These are phyloP conservation scores for Tolypocladium ophioglossoides DNA, from an alignment of 2,329 filamentous ascomycete species.

Conservation along the genomic window DNA sequence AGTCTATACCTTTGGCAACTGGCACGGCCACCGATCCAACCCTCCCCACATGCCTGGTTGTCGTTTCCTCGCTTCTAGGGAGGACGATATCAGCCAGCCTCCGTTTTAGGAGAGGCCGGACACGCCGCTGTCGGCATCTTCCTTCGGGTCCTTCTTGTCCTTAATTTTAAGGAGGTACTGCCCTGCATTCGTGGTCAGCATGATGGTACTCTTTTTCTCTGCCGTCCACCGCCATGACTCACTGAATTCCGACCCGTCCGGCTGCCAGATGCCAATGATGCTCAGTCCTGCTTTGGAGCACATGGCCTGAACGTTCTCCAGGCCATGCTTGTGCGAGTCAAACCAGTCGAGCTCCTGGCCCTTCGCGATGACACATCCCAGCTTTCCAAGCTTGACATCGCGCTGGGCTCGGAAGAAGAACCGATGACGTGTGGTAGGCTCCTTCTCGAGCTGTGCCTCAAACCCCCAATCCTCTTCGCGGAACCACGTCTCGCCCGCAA, in stretches of 20 bases:
- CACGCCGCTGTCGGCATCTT: slow-evolving; percentile 27
- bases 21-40: neutral
- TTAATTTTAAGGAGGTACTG: slow-evolving; percentile 27
- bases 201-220: neutral
- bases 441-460: slow-evolving; percentile 22
- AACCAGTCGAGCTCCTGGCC: slow-evolving; percentile 31
- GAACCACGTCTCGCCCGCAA: slow-evolving; percentile 23
- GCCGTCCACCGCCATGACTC: slow-evolving; percentile 10
- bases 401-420: slow-evolving; percentile 27
- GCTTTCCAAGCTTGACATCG: slow-evolving; percentile 16
- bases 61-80: neutral
- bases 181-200: slow-evolving; percentile 16
- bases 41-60: neutral
- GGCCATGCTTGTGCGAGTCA: slow-evolving; percentile 30
- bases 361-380: slow-evolving; percentile 14
- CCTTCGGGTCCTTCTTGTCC: slow-evolving; percentile 15
- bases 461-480: slow-evolving; percentile 26
- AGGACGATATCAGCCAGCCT: neutral
- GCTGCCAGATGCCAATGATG: slow-evolving; percentile 24
- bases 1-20: neutral
- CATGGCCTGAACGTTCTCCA: slow-evolving; percentile 25
- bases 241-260: slow-evolving; percentile 27
- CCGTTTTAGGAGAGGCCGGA: slow-evolving; percentile 13
- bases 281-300: slow-evolving; percentile 26
- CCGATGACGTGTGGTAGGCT: slow-evolving; percentile 26